phyloP scores from a whole-genome alignment of 768 basidiomycete genomes.

The Pleurotus tuoliensis region DNA sequence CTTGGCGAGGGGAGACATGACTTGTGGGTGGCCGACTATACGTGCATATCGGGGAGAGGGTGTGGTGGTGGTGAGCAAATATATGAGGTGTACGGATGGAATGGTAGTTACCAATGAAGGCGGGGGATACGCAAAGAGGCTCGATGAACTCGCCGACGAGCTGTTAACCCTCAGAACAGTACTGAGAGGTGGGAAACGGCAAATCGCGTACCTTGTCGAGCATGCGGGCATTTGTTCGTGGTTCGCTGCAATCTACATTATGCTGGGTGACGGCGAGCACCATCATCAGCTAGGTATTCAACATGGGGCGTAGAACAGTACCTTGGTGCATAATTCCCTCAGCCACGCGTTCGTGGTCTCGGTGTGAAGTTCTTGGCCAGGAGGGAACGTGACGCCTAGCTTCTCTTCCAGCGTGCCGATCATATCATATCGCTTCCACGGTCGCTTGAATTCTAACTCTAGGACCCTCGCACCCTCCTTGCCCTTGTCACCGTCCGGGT shows the following conservation, averaged over 20 bases:
- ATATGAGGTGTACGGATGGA: not conserved
- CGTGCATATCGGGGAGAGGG: too few relatives aligned
- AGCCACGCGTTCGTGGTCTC: slow-evolving; percentile 87
- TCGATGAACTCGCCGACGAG: slow-evolving; percentile 99
- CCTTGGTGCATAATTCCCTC: slow-evolving; percentile 80
- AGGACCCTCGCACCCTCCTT: slow-evolving; percentile 58
- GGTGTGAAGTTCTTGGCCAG: slow-evolving; percentile 86
- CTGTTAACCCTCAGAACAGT: slow-evolving; percentile 29
- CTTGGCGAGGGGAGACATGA: slow-evolving; percentile 99
- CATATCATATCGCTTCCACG: slow-evolving; percentile 99
- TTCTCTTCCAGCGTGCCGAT: slow-evolving; percentile 95
- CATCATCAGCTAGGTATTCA: not conserved
- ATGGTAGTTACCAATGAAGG: slow-evolving; percentile 75
- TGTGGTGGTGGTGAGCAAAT: too few relatives aligned
- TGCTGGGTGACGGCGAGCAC: slow-evolving; percentile 45
- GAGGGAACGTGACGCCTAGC: slow-evolving; percentile 87
- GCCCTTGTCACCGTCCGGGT: slow-evolving; percentile 91
- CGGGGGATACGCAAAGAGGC: slow-evolving; percentile 90
- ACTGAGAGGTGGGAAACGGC: not conserved
- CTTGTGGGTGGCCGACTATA: slow-evolving; percentile 91
- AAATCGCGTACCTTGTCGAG: slow-evolving; percentile 75
- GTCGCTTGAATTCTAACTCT: slow-evolving; percentile 82
- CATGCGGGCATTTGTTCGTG: slow-evolving; percentile 89
- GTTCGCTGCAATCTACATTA: slow-evolving; percentile 94
- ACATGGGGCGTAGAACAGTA: slow-evolving; percentile 20